Conservation (phyloP, 2,329 filamentous ascomycete species). For the Xylariaceae sp. region DNA sequence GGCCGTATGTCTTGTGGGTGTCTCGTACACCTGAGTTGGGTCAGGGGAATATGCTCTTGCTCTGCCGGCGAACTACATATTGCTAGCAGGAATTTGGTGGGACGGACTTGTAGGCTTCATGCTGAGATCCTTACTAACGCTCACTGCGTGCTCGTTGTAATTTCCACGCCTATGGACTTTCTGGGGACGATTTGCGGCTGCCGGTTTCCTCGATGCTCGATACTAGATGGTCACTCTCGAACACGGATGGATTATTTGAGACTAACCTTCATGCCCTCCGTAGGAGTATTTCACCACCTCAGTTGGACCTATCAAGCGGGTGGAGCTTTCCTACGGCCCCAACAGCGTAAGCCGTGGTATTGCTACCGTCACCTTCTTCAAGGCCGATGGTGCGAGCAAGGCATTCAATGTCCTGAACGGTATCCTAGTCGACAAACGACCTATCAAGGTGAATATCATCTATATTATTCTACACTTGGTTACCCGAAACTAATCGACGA, state of each 20-base stretch:
- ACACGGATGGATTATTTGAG: slow-evolving; percentile 51
- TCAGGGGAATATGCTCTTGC: slow-evolving; percentile 20
- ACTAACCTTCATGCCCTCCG: slow-evolving; percentile 72
- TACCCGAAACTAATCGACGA: slow-evolving; percentile 34
- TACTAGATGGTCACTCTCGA: slow-evolving; percentile 38
- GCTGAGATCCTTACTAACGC: slow-evolving; percentile 49
- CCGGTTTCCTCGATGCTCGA: slow-evolving; percentile 36
- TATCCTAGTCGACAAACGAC: slow-evolving; percentile 84
- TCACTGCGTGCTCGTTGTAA: slow-evolving; percentile 68
- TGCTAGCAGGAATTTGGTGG: slow-evolving; percentile 8
- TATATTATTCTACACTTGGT: neutral
- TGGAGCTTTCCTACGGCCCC: slow-evolving; percentile 90
- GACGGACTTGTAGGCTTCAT: slow-evolving; percentile 15
- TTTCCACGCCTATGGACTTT: slow-evolving; percentile 41
- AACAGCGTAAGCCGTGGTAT: slow-evolving; percentile 91
- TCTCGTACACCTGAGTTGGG: neutral
- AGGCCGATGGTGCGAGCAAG: slow-evolving; percentile 81
- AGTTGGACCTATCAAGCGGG: slow-evolving; percentile 88
- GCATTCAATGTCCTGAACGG: slow-evolving; percentile 87
- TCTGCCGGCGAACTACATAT: slow-evolving; percentile 25
- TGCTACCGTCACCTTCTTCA: slow-evolving; percentile 86
- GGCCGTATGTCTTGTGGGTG: neutral
- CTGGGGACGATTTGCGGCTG: slow-evolving; percentile 30
- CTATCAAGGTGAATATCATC: slow-evolving; percentile 85
- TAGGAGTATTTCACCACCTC: slow-evolving; percentile 97